phyloP scores from a whole-genome alignment of 345 rosid species.

The Carallia pectinifolia region DNA sequence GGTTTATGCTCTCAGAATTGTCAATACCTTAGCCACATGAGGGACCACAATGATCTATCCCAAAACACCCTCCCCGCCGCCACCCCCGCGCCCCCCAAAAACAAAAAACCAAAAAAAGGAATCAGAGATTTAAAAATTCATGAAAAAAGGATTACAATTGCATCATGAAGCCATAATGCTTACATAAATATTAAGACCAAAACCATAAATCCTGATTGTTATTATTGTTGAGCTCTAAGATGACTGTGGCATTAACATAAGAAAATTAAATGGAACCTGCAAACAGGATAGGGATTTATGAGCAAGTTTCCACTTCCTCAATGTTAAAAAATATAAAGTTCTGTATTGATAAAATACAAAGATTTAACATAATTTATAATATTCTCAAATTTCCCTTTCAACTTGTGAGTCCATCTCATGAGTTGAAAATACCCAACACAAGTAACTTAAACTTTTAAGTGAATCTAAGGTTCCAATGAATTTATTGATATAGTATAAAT shows the following conservation, averaged over 20 bases:
- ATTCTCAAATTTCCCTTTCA: too few species aligned
- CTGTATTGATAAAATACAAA: too few species aligned
- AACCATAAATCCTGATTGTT: constrained; percentile 7
- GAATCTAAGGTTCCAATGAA: too few species aligned
- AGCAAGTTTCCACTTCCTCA: constrained; percentile 11
- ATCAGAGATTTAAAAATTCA: background rate
- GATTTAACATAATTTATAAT: too few species aligned
- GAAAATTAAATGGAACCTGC: constrained; percentile 7
- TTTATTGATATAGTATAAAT: too few species aligned
- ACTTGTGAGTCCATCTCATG: too few species aligned
- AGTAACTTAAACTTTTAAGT: too few species aligned
- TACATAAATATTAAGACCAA: background rate
- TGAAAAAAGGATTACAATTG: background rate
- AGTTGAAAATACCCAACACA: too few species aligned
- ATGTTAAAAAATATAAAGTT: too few species aligned
- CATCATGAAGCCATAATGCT: background rate
- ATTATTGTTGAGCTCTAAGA: background rate
- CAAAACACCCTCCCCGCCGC: too few species aligned
- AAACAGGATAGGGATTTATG: constrained; percentile 13
- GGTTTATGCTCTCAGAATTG: background rate
- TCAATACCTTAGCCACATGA: background rate
- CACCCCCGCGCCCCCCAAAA: too few species aligned
- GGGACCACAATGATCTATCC: background rate
- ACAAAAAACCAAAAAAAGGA: background rate
- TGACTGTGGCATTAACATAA: constrained; percentile 9